Evolutionary conservation across 2,329 filamentous ascomycete genomes (phyloP).

Genomic region (Ascochyta clinopodiicola): DNA sequence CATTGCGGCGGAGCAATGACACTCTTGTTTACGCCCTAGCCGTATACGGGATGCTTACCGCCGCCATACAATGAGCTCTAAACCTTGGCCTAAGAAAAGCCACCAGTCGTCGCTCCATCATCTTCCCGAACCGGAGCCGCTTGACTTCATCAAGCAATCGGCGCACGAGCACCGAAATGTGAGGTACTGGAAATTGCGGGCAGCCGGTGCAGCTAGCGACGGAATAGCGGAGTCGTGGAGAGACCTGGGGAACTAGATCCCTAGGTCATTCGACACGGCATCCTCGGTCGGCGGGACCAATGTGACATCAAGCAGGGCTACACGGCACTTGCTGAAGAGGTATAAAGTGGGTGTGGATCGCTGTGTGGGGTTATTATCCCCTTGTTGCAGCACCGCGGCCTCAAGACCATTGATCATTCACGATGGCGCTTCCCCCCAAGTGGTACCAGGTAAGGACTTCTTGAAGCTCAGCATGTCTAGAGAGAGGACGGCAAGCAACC

Average conservation of each 20-base stretch:
- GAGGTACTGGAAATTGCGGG: conserved; percentile 1
- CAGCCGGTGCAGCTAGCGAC: conserved; percentile 4
- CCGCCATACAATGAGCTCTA: conserved; percentile 1
- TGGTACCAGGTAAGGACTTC: conserved; percentile 60
- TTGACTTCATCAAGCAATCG: conserved; percentile 4
- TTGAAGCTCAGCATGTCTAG: neutral
- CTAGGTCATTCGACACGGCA: conserved; percentile 14
- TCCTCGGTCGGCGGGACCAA: conserved; percentile 1
- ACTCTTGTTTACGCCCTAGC: conserved; percentile 7
- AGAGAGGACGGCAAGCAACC: neutral
- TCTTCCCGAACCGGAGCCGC: conserved; percentile 3
- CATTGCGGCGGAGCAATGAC: conserved; percentile 4
- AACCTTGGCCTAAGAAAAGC: conserved; percentile 7
- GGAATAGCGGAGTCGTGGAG: conserved; percentile 21
- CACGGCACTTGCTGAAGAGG: conserved; percentile 4
- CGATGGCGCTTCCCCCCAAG: conserved; percentile 63
- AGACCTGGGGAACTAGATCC: conserved; percentile 19
- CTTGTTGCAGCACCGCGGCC: conserved; percentile 15
- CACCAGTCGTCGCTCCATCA: conserved; percentile 17
- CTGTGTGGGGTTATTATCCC: conserved; percentile 13
- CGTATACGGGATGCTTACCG: conserved; percentile 3
- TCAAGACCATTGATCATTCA: conserved; percentile 23
- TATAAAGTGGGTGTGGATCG: conserved; percentile 16
- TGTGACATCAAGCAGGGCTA: conserved; percentile 6
- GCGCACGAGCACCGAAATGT: neutral